Base-by-base conservation (phyloP, 1,139 yeast genomes). In the Geotrichum cucujoidarum region DNA sequence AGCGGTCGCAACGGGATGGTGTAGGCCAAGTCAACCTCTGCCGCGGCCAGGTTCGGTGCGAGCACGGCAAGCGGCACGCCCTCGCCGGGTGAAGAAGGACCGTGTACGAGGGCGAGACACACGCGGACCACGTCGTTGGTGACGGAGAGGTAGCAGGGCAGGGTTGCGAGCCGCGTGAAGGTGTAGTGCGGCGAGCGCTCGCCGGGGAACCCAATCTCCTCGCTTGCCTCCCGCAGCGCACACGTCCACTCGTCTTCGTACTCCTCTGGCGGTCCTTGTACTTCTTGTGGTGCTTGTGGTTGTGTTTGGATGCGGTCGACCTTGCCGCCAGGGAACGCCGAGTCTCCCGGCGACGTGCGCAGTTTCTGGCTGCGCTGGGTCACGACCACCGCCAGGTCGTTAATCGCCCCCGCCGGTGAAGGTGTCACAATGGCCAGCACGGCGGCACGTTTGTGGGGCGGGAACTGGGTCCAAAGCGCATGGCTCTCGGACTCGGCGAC, bases 321-420 rank as follows among this genome's bases (percentile, higher is more conserved):
- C 60, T 81, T 81, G 2, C 96, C 96, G 2, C 96, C 96, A 3
- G 96, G 96, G n/a, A 88, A 70, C 2, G 95, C 84, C 5, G 86
- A 80, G 61, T 88, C 95, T 2, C 95, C 95, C 0, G 92, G 86
- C 64, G 86, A 88, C 48, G 75, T 76, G 47, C 81, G 71, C 53
- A 88, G 70, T 45, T 74, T 73, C 43, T 83, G 73, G 3, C 92
- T 82, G 55, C 95, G 67, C 53, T 82, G 82, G 2, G 95, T 86
- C 43, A 87, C 63, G 1, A 87, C 72, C 30, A 84, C 92, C 47
- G 90, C 63, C 14, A 84, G 63, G 59, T 84, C 92, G 1, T 90
- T 90, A 47, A 71, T 64, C n/a, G 27, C 27, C n/a, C n/a, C n/a
- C n/a, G n/a, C n/a, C n/a, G n/a, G n/a, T 6, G 13, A 5, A 35